Percentiles rank a stretch among this genome's conserved stretches.
phyloP scores from a whole-genome alignment of 805 yeast genomes.

The Torulaspora microellipsoides region DNA sequence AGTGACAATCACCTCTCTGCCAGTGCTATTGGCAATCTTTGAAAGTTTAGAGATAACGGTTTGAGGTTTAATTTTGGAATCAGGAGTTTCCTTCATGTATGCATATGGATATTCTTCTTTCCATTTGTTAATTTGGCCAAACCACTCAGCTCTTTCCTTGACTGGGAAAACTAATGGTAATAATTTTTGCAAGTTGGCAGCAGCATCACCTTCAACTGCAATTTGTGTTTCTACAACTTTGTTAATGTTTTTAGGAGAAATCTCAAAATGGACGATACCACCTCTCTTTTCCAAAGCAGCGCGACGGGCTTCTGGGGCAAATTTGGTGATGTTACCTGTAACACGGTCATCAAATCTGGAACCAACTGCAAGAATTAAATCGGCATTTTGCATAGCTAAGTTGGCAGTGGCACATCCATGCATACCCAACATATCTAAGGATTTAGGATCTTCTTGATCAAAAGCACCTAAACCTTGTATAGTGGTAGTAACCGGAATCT shows the following conservation, averaged over 20 bases:
- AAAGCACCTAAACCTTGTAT: constrained; percentile 91
- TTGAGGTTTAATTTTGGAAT: constrained; percentile 84
- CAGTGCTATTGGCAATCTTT: constrained; percentile 50
- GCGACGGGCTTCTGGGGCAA: constrained; percentile 88
- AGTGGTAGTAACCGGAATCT: constrained; percentile 94
- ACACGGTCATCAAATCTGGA: constrained; percentile 99
- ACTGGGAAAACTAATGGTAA: constrained; percentile 67
- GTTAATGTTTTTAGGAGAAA: constrained; percentile 93
- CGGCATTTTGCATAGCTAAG: constrained; percentile 89
- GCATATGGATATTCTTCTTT: constrained; percentile 80
- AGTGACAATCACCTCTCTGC: constrained; percentile 79
- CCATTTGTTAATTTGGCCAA: constrained; percentile 70
- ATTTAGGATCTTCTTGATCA: constrained; percentile 86
- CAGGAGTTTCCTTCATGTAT: constrained; percentile 77
- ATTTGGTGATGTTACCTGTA: constrained; percentile 76
- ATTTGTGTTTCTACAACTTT: constrained; percentile 95
- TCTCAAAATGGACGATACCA: constrained; percentile 95
- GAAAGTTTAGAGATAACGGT: constrained; percentile 79
- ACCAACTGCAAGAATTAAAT: constrained; percentile 88
- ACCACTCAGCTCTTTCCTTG: constrained; percentile 73
- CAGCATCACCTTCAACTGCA: constrained; percentile 95
- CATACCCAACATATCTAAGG: constrained; percentile 97
- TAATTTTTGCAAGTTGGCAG: constrained; percentile 66
- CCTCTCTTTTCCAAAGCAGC: constrained; percentile 89
- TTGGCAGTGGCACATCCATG: constrained; percentile 96